Evolutionary conservation across 345 rosid genomes (phyloP).

Genomic region (Euphorbia pulcherrima): DNA sequence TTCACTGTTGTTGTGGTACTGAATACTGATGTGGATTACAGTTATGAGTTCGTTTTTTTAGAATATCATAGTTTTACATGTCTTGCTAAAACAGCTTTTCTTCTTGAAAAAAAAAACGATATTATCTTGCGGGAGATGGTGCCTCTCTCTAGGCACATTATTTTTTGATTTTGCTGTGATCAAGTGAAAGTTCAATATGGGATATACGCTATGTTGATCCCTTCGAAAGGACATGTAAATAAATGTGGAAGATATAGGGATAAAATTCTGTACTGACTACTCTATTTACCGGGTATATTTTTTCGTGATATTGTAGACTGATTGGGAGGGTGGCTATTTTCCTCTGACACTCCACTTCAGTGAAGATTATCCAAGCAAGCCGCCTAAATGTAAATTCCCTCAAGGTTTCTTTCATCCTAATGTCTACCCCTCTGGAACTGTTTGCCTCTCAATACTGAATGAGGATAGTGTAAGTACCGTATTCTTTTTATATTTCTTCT

Average conservation of each 20-base stretch:
- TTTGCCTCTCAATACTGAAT: constrained; percentile 31
- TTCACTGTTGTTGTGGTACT: too few species aligned
- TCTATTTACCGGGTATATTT: not conserved
- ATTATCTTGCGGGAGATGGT: not conserved
- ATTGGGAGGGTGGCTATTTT: constrained; percentile 33
- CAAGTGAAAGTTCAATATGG: not conserved
- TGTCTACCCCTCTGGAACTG: constrained; percentile 34
- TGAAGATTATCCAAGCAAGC: constrained; percentile 34
- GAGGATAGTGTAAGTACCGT: constrained; percentile 26
- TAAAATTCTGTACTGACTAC: not conserved
- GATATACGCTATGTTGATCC: not conserved
- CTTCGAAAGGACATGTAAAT: not conserved
- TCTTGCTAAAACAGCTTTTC: not conserved
- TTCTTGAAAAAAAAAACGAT: not conserved
- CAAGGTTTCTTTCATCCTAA: constrained; percentile 33
- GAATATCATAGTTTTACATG: not conserved
- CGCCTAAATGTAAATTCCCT: constrained; percentile 31
- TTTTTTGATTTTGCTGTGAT: not conserved
- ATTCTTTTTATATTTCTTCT: not conserved
- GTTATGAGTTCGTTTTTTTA: not conserved
- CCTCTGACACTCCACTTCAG: constrained; percentile 30
- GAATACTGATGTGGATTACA: not conserved
- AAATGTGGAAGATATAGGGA: not conserved
- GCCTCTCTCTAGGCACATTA: constrained; percentile 5
- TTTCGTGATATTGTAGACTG: constrained; percentile 21